Evolutionary conservation across 2,329 filamentous ascomycete species (phyloP).

Genomic region (Magnaporthiopsis rhizophila): DNA sequence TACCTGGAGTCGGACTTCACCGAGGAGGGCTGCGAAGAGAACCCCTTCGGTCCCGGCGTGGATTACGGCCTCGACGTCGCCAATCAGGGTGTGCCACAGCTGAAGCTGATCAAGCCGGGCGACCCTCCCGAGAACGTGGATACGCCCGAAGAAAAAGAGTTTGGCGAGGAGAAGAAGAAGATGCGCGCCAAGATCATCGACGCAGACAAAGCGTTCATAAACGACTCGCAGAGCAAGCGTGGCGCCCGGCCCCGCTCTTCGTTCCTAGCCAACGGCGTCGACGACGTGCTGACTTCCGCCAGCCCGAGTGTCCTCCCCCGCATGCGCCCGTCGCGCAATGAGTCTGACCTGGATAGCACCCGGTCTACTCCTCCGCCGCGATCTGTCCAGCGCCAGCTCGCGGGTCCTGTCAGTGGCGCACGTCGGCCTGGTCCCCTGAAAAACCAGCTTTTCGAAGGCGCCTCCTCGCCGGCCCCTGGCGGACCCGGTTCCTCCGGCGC

Average conservation of each 20-base stretch:
- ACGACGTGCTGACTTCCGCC: conserved; percentile 16
- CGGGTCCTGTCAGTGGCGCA: conserved; percentile 1
- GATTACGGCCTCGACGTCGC: conserved; percentile 57
- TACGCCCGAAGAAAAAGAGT: conserved; percentile 58
- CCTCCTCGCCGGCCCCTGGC: conserved; percentile 39
- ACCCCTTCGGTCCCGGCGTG: conserved; percentile 74
- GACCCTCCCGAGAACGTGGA: conserved; percentile 68
- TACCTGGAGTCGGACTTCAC: conserved; percentile 95
- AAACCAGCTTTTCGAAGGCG: conserved; percentile 49
- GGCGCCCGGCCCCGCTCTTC: conserved; percentile 31
- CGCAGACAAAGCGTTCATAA: conserved; percentile 63
- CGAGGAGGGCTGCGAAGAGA: conserved; percentile 76
- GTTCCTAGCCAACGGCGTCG: conserved; percentile 11
- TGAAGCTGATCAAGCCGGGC: conserved; percentile 58
- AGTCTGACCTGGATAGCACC: conserved; percentile 45
- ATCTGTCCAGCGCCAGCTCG: conserved; percentile 23
- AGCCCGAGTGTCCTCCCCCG: conserved; percentile 50
- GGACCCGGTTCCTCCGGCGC: conserved; percentile 23
- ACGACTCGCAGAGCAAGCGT: conserved; percentile 51
- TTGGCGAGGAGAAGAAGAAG: conserved; percentile 65
- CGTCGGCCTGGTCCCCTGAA: conserved; percentile 30
- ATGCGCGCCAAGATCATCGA: conserved; percentile 69
- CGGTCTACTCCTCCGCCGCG: conserved; percentile 44
- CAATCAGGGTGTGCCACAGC: conserved; percentile 60
- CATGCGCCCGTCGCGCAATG: conserved; percentile 55